These are phyloP conservation scores for Dothistroma septosporum DNA, from an alignment of 2,329 filamentous ascomycete genomes.

Conservation along the genomic window DNA sequence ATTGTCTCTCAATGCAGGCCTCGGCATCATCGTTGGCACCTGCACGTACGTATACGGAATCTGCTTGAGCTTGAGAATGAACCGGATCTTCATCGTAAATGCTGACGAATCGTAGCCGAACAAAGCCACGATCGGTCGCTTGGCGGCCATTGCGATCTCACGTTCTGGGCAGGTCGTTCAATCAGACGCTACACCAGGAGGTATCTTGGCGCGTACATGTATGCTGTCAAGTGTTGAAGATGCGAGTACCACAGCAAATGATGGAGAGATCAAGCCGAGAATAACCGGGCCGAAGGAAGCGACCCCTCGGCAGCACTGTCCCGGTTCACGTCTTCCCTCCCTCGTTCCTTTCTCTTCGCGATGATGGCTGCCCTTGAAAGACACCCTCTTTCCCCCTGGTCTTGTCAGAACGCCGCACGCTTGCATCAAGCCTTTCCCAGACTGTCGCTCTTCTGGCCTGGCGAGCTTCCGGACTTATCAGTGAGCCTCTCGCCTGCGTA, in stretches of 20 bases:
- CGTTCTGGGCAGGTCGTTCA: neutral
- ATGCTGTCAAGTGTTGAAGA: neutral
- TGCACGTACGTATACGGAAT: slow-evolving; percentile 39
- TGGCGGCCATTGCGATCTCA: neutral
- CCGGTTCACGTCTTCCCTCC: no score
- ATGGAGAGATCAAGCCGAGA: neutral
- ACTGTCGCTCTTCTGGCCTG: no score
- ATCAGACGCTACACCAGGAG: neutral
- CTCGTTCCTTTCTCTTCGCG: no score
- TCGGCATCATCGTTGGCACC: slow-evolving; percentile 38
- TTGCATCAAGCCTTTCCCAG: no score
- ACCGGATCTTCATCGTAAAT: slow-evolving; percentile 37
- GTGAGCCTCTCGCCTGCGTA: no score
- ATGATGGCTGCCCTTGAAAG: no score
- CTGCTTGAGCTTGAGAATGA: slow-evolving; percentile 36
- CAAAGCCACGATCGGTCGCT: slow-evolving; percentile 24
- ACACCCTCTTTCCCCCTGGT: no score
- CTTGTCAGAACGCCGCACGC: no score
- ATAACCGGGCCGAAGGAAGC: neutral
- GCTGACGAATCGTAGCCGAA: slow-evolving; percentile 30
- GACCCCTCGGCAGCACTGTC: neutral
- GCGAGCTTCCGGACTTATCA: no score
- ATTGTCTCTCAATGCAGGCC: slow-evolving; percentile 34
- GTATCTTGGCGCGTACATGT: neutral
- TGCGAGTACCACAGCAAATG: no score